Base-by-base conservation (phyloP, 2,329 filamentous ascomycete species). In the Talaromyces rugulosus region DNA sequence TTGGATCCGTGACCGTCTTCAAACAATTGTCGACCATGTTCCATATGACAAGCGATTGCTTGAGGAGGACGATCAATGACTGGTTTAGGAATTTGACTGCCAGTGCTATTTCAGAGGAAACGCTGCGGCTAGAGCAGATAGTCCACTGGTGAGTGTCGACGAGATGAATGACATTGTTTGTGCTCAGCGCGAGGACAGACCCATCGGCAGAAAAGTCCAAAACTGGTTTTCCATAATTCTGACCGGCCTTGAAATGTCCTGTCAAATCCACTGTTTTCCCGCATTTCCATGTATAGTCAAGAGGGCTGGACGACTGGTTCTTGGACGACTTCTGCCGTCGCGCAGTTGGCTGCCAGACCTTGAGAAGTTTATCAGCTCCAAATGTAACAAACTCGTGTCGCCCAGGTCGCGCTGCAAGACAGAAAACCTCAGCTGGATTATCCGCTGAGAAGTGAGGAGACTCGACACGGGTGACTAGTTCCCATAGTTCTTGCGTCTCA, bases 201-300 rank as follows among this genome's bases (percentile, higher is more conserved):
- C 91, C 91, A 72, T 96, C 92, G 65, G 91, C 86, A 0, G 92
- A 96, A 72, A 91, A 96, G 28, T 87, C 82, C 47, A 97, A 75
- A 2, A 31, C 28, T 27, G 51, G 36, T n/a, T 33, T 40, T 23
- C 34, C 27, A 27, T 23, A 28, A 18, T 18, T 54, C 16, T 47
- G 40, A 52, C 85, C 86, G 14, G 90, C 91, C 62, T 86, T 84
- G 11, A 74, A 72, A 47, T 47, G 44, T 33, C 65, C 62, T 18
- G 71, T 44, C 53, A 85, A 70, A 56, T 80, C 74, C 56, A 84
- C 68, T 0, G 82, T 79, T 58, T 82, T 84, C 34, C 86, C 83
- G 69, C 90, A 92, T 56, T 82, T 83, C 94, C 94, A 97, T 62
- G 86, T 89, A 61, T 89, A 83, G 14, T 91, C 75, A 79, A 81